phyloP scores from a whole-genome alignment of 495 filamentous ascomycete species.

The Paragyromitra xinjiangensis region DNA sequence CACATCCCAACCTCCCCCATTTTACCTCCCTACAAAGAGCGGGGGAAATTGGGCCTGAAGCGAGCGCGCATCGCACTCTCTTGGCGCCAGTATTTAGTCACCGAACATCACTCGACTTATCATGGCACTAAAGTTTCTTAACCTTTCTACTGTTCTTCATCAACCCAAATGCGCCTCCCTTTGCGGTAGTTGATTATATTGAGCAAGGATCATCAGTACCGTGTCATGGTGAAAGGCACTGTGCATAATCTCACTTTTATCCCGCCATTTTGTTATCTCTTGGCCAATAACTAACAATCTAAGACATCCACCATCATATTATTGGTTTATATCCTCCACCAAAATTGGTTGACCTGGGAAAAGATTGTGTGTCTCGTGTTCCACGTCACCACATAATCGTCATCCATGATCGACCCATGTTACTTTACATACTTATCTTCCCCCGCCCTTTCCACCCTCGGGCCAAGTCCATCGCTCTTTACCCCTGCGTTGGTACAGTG shows the following conservation, averaged over 20 bases:
- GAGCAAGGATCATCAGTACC: neutral
- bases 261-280: constrained; percentile 26
- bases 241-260: constrained; percentile 14
- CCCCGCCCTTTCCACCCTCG: constrained; percentile 5
- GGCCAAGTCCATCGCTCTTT: constrained; percentile 20
- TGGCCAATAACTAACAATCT: constrained; percentile 30
- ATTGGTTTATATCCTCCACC: constrained; percentile 34
- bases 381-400: constrained; percentile 47
- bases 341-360: constrained; percentile 6
- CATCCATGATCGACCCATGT: constrained; percentile 31
- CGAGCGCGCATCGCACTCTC: neutral
- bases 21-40: neutral
- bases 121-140: neutral
- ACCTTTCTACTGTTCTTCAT: neutral
- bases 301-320: constrained; percentile 34
- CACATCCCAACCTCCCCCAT: neutral
- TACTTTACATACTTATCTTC: constrained; percentile 29
- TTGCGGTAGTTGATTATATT: constrained; percentile 3
- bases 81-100: neutral
- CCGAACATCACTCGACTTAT: neutral
- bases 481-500: constrained; percentile 24
- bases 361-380: constrained; percentile 35
- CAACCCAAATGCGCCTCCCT: neutral
- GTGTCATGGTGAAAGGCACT: constrained; percentile 10
- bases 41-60: neutral